Percentiles rank a stretch among this genome's conserved stretches.
These are phyloP conservation scores for Syncephalastrum sp. DNA, from an alignment of 371 early-diverging fungal genomes.

Conservation along the genomic window DNA sequence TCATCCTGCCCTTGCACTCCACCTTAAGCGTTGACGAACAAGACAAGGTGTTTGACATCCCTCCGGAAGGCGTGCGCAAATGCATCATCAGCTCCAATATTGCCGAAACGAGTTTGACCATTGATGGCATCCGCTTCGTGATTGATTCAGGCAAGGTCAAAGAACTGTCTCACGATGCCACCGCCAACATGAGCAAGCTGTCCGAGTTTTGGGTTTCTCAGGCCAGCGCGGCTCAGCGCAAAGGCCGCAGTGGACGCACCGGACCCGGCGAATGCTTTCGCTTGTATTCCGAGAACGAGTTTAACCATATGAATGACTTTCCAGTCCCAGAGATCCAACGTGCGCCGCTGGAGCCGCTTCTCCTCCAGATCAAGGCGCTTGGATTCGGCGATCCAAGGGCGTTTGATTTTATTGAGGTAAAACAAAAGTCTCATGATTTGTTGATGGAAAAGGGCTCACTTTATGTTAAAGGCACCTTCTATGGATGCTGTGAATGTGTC, in stretches of 20 bases:
- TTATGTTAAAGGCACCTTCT: constrained; percentile 47
- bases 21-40: constrained; percentile 52
- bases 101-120: constrained; percentile 73
- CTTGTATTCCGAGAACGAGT: constrained; percentile 54
- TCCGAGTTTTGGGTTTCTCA: constrained; percentile 63
- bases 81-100: constrained; percentile 71
- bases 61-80: constrained; percentile 52
- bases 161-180: constrained; percentile 55
- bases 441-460: neutral
- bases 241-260: constrained; percentile 88
- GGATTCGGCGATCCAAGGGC: constrained; percentile 49
- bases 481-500: constrained; percentile 61
- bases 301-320: constrained; percentile 46
- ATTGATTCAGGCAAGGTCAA: constrained; percentile 79
- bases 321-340: constrained; percentile 74
- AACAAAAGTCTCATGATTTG: neutral
- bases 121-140: constrained; percentile 73
- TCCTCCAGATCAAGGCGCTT: constrained; percentile 75
- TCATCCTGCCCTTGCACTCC: constrained; percentile 53
- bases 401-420: constrained; percentile 58
- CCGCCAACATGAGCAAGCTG: constrained; percentile 61
- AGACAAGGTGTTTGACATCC: constrained; percentile 52
- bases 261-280: constrained; percentile 71
- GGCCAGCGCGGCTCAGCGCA: constrained; percentile 82
- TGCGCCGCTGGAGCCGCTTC: constrained; percentile 74